These are phyloP conservation scores for Anastatica hierochuntica DNA, from an alignment of 345 rosid genomes.

Conservation along the genomic window DNA sequence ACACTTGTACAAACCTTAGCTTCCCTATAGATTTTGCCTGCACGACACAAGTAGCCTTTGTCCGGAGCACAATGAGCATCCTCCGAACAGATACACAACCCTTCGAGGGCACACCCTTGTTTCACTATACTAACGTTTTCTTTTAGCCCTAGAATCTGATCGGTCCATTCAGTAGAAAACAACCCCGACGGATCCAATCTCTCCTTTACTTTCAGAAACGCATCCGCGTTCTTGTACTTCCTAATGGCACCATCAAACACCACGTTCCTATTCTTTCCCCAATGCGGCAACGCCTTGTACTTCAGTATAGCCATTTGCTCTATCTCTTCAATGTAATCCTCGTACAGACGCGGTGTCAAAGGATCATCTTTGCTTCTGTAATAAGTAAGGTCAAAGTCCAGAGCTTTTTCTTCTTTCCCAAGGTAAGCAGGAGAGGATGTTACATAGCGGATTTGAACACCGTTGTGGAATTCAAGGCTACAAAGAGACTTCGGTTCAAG, in stretches of 20 bases:
- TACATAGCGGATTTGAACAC: conserved; percentile 67
- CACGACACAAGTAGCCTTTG: conserved; percentile 49
- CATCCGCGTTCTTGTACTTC: conserved; percentile 34
- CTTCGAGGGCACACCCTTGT: conserved; percentile 63
- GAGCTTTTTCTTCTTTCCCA: conserved; percentile 53
- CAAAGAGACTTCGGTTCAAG: conserved; percentile 42
- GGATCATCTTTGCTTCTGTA: conserved; percentile 74
- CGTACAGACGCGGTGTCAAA: conserved; percentile 41
- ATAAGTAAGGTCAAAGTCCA: conserved; percentile 69
- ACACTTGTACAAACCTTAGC: conserved; percentile 45
- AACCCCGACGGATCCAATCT: conserved; percentile 54
- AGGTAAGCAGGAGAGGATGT: conserved; percentile 53
- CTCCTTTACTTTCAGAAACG: conserved; percentile 43
- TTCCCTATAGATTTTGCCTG: conserved; percentile 39
- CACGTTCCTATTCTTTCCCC: conserved; percentile 71
- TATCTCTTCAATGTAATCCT: conserved; percentile 60
- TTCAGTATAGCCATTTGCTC: conserved; percentile 70
- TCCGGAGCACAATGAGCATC: conserved; percentile 63
- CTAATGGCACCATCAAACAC: conserved; percentile 45
- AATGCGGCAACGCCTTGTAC: conserved; percentile 58
- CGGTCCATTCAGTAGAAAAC: conserved; percentile 71
- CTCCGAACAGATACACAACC: conserved; percentile 51
- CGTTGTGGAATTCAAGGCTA: conserved; percentile 40
- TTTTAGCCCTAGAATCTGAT: conserved; percentile 47
- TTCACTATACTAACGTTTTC: conserved; percentile 26